Evolutionary conservation across 1,284 basidiomycete genomes (phyloP), one percentile per base, ranked within the genome.

Genomic region (Moesziomyces sp.): DNA sequence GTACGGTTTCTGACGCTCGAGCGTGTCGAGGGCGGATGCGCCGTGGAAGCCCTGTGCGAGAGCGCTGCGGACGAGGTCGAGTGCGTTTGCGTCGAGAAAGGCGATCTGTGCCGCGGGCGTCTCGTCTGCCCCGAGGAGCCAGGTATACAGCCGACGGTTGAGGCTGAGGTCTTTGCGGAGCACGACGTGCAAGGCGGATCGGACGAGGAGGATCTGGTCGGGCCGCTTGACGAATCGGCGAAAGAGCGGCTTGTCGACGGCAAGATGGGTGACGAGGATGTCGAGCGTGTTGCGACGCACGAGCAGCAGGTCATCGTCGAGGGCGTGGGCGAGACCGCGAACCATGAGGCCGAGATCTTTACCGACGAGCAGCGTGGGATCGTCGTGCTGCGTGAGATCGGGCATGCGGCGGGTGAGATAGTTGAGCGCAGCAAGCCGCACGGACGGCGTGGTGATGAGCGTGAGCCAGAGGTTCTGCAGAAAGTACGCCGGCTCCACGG

Each of bases 381-480:
- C 74, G 0, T 49, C 42, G 1, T 55, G 55, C 28, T 68, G 52
- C 5, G 57, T 66, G 3, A 72, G 52, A 55, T 57, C 80, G 50
- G 93, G 92, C 76, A 98, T 84, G 34, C 93, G 88, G 21, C 93
- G 89, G 10, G 91, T 87, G 18, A 99, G 88, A 82, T 93, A 94
- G 84, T 93, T 96, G 43, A 98, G 87, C 0, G 94, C 90, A 0
- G 94, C 91, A 19, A 93, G 91, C 42, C 97, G 90, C 14, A 92
- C 91, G 8, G 90, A 88, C 0, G 94, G 91, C n/a, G 91, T 91
- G 0, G 94, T 95, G 58, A 98, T 88, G 88, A 98, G 91, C 52
- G 93, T 89, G 24, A 98, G 88, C 92, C 95, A 98, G 43, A 98
- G 87, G 76, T 93, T 97, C 84, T 97, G 94, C 76, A 97, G 89